Evolutionary conservation across 805 yeast genomes (phyloP).

Genomic region (Myxozyma sirexii): DNA sequence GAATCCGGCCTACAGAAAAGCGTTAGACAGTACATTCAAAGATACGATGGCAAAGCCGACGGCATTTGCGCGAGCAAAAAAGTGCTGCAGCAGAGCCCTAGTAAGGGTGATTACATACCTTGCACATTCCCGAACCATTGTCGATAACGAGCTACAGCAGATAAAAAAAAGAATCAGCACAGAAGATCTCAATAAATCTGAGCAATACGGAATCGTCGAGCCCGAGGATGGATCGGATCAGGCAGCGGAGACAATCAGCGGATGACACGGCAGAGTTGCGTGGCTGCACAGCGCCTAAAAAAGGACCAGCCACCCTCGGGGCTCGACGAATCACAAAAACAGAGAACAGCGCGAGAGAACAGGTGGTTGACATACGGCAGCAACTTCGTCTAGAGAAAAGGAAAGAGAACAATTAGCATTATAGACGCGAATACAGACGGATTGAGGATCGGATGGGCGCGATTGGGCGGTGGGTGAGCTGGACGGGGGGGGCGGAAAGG

Average conservation of each 20-base stretch:
- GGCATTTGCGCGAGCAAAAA: not conserved
- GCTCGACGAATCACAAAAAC: constrained; percentile 8
- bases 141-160: constrained; percentile 76
- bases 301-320: constrained; percentile 3
- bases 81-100: not conserved
- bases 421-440: constrained; percentile 5
- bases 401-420: constrained; percentile 1
- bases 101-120: constrained; percentile 42
- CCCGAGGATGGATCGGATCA: not conserved
- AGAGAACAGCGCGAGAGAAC: not conserved
- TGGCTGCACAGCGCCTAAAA: constrained; percentile 6
- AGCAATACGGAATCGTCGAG: not conserved
- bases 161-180: constrained; percentile 50
- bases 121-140: constrained; percentile 99
- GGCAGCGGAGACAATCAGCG: not conserved
- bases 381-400: constrained; percentile 49
- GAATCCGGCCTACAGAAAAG: constrained; percentile 77
- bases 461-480: not conserved
- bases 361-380: constrained; percentile 47
- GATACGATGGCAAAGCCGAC: not conserved
- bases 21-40: not conserved
- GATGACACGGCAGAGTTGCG: not conserved
- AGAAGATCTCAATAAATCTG: too few species aligned
- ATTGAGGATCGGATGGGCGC: not conserved
- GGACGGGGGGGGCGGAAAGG: not conserved